Conservation (phyloP, 1,284 basidiomycete genomes). For the Takashimella tepidaria region DNA sequence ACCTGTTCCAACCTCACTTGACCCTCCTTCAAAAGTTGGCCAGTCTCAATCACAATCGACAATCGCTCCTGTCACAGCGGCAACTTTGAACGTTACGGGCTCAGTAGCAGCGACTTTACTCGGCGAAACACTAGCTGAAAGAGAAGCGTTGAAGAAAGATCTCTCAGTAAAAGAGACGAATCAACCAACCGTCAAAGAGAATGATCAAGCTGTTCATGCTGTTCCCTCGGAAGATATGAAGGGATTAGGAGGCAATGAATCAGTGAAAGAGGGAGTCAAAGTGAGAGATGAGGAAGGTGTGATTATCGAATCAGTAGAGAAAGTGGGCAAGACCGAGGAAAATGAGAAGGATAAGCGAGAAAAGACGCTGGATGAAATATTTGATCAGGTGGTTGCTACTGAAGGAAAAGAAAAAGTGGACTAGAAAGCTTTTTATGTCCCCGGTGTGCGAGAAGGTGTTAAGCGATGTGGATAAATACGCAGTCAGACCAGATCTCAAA, state of each 20-base stretch:
- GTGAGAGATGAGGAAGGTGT: neutral
- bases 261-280: neutral
- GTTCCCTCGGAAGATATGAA: neutral
- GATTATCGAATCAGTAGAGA: neutral
- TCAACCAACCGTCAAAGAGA: neutral
- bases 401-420: slow-evolving; percentile 7
- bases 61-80: too few relatives aligned
- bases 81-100: too few relatives aligned
- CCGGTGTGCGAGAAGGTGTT: too few relatives aligned
- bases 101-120: too few relatives aligned
- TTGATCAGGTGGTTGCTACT: slow-evolving; percentile 17
- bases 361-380: slow-evolving; percentile 17
- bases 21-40: neutral
- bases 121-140: too few relatives aligned
- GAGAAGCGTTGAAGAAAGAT: too few relatives aligned
- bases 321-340: neutral
- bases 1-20: slow-evolving; percentile 1
- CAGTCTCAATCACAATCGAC: too few relatives aligned
- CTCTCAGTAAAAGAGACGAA: too few relatives aligned
- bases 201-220: neutral
- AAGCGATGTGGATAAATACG: too few relatives aligned
- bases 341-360: slow-evolving; percentile 3
- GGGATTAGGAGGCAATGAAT: too few relatives aligned
- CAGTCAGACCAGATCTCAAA: too few relatives aligned
- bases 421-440: too few relatives aligned